Base-by-base conservation (phyloP, 2,329 filamentous ascomycete species). In the Trichoderma atrobrunneum region DNA sequence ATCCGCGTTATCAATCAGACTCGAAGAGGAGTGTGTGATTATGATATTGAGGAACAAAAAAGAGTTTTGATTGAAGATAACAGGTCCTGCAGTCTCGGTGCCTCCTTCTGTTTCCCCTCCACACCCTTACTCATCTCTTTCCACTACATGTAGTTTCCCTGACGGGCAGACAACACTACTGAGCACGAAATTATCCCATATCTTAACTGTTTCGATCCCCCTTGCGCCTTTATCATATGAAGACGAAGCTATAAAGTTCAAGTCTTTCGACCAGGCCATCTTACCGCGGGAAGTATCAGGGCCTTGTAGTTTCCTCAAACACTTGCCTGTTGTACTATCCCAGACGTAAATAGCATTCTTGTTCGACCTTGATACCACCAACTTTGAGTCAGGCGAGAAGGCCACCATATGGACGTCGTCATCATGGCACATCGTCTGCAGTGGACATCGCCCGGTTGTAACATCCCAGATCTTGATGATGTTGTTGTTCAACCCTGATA, bases 201-300 rank as follows among this genome's bases (percentile, higher is more conserved):
- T 16, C 18, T 16, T 67, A 0, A 30, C 7, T 3, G 24, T 59
- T 1, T 1, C 7, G 1, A 43, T 7, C 1, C 4, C 0, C 1
- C 36, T 36, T 10, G 36, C 5, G 4, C 21, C 54, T 4, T 5
- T 14, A 14, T 57, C 51, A 3, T 0, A 1, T 2, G 48, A 57
- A 0, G 7, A 32, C 18, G 48, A 67, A 0, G 10, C 21, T 21
- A 67, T 3, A 14, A 39, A 5, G 7, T 8, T 36, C 3, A 48
- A 57, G 21, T 66, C 21, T 2, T 26, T 51, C 3, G 64, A 67
- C 7, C 56, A 67, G 30, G 16, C 30, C 8, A 67, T 32, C 10
- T 16, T 5, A 16, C 1, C 6, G 14, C 1, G 1, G 3, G 0
- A n/a, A 21, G 4, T 0, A 43, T 43, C 12, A 56, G 51, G 48